Conservation (phyloP, 805 yeast genomes). For the Candida suzukii region DNA sequence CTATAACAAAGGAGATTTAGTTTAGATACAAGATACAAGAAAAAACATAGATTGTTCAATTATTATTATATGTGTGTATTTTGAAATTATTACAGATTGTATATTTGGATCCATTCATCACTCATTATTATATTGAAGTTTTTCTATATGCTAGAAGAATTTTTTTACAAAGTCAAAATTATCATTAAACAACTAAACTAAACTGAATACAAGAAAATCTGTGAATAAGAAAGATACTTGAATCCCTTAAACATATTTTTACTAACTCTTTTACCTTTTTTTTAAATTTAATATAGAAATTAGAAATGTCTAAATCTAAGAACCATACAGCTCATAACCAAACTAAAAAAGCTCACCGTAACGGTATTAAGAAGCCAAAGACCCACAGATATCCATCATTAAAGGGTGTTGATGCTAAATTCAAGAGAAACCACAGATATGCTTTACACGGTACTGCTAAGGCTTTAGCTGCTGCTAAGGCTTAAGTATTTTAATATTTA, state of each 20-base stretch:
- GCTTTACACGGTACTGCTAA: constrained; percentile 97
- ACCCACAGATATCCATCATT: constrained; percentile 96
- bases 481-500: constrained; percentile 16
- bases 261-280: not conserved
- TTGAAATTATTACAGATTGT: too few relatives aligned
- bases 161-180: too few relatives aligned
- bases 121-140: too few relatives aligned
- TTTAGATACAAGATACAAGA: too few relatives aligned
- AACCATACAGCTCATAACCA: constrained; percentile 99
- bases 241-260: not conserved
- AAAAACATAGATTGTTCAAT: too few relatives aligned
- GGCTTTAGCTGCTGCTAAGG: constrained; percentile 73
- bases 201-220: too few relatives aligned
- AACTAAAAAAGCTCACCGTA: constrained; percentile 99
- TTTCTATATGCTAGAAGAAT: too few relatives aligned
- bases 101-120: too few relatives aligned
- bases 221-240: too few relatives aligned
- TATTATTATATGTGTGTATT: too few relatives aligned
- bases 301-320: constrained; percentile 96
- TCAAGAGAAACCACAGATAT: constrained; percentile 98
- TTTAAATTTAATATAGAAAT: constrained; percentile 16
- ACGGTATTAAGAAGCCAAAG: constrained; percentile 99
- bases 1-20: too few relatives aligned
- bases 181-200: too few relatives aligned
- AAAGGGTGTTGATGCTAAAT: constrained; percentile 99